phyloP scores from a whole-genome alignment of 2,329 filamentous ascomycete genomes.

The Tolypocladium sp. region DNA sequence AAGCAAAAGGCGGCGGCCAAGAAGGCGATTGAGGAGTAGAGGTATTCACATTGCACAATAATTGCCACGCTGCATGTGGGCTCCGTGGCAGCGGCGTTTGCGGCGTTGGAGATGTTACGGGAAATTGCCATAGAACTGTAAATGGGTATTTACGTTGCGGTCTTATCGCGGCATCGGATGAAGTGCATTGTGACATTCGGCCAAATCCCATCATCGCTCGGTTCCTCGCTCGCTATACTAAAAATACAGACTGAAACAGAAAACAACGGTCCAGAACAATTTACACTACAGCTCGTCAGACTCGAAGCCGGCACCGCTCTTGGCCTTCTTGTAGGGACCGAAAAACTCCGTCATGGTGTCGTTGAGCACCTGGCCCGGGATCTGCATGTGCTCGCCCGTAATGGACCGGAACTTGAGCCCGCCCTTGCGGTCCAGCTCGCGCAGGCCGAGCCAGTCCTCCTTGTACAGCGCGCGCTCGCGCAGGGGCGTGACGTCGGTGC shows the following conservation, averaged over 20 bases:
- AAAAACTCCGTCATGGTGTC: constrained; percentile 60
- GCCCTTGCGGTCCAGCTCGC: constrained; percentile 66
- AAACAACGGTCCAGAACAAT: background rate
- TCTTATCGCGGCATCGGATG: background rate
- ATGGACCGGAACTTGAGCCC: constrained; percentile 66
- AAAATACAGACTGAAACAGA: background rate
- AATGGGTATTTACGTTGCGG: background rate
- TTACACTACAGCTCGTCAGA: constrained; percentile 27
- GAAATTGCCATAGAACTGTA: background rate
- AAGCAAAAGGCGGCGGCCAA: constrained; percentile 51
- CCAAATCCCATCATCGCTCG: background rate
- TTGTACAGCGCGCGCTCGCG: constrained; percentile 65
- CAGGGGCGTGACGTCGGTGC: constrained; percentile 57
- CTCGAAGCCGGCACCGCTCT: constrained; percentile 18
- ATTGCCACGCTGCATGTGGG: constrained; percentile 2
- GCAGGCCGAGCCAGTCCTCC: constrained; percentile 91
- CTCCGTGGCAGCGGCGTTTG: constrained; percentile 19
- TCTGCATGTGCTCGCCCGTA: constrained; percentile 75
- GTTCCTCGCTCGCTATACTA: background rate
- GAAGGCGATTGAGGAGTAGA: constrained; percentile 36
- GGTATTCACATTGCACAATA: background rate
- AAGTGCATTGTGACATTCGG: background rate
- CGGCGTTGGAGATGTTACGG: constrained; percentile 16
- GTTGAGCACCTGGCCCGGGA: constrained; percentile 57
- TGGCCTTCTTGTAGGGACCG: constrained; percentile 38